Evolutionary conservation across 345 rosid genomes (phyloP).

Genomic region (Bruguiera sexangula): DNA sequence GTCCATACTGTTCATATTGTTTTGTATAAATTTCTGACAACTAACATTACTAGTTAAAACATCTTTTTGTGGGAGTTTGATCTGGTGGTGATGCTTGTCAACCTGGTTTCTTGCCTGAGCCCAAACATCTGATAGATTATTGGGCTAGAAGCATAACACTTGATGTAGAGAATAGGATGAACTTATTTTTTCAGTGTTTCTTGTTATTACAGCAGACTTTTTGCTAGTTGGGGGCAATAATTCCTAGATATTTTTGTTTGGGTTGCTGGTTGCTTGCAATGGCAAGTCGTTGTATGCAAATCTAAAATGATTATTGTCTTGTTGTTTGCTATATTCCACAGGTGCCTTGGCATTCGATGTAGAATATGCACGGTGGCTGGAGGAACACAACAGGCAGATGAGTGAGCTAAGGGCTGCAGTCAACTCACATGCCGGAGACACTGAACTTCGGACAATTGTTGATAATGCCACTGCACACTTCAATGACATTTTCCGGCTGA

Average conservation of each 20-base stretch:
- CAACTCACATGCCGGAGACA: constrained; percentile 80
- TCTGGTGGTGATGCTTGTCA: background rate
- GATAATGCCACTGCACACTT: constrained; percentile 62
- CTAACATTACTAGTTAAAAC: background rate
- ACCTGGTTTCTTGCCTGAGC: background rate
- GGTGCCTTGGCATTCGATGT: constrained; percentile 92
- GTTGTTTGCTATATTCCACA: constrained; percentile 23
- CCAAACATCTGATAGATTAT: background rate
- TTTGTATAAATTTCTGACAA: too few relatives aligned
- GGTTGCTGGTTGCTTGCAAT: background rate
- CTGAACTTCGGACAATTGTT: constrained; percentile 76
- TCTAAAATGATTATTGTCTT: background rate
- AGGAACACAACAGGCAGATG: constrained; percentile 68
- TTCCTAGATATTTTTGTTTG: background rate
- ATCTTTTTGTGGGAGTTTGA: background rate
- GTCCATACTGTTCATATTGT: too few relatives aligned
- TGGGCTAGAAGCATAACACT: too few relatives aligned
- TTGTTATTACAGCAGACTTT: background rate
- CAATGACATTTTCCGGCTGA: constrained; percentile 75
- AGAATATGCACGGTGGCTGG: constrained; percentile 84
- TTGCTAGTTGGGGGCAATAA: too few relatives aligned
- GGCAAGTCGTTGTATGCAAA: background rate
- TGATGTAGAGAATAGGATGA: too few relatives aligned
- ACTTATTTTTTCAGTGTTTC: background rate
- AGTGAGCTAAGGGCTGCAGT: constrained; percentile 85